These are phyloP conservation scores for Rubia occidens DNA, from an alignment of 305 asterid species.

Conservation along the genomic window DNA sequence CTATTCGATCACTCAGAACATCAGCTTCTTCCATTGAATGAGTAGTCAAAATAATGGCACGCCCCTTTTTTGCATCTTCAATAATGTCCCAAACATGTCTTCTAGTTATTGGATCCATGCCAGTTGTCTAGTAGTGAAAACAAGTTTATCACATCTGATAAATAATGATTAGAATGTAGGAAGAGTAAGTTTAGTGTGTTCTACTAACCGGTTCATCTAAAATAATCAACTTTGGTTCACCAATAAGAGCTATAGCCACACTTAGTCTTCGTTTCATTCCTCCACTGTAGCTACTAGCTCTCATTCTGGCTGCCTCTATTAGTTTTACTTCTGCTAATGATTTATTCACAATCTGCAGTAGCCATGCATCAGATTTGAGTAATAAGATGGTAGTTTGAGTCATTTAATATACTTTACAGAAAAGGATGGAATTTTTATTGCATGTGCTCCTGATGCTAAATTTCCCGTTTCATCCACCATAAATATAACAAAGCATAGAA, in stretches of 20 bases:
- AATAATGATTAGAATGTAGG: background rate
- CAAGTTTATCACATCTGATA: background rate
- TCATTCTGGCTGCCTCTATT: constrained; percentile 57
- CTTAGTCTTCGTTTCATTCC: constrained; percentile 95
- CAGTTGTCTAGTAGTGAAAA: constrained; percentile 56
- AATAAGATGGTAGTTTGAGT: background rate
- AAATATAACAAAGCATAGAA: background rate
- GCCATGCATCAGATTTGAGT: background rate
- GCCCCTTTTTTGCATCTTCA: constrained; percentile 77
- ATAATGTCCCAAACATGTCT: constrained; percentile 95
- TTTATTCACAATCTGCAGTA: constrained; percentile 45
- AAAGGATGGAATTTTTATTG: background rate
- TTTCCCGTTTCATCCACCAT: background rate
- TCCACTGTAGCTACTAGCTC: constrained; percentile 88
- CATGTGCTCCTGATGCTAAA: background rate
- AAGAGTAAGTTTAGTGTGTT: background rate
- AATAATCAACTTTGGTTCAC: constrained; percentile 80
- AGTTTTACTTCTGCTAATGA: constrained; percentile 71
- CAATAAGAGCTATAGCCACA: constrained; percentile 86
- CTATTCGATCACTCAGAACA: constrained; percentile 79
- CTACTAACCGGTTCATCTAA: constrained; percentile 82
- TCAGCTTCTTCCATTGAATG: constrained; percentile 99
- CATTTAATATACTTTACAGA: background rate
- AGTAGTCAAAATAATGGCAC: constrained; percentile 76
- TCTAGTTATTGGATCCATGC: constrained; percentile 90